phyloP scores from a whole-genome alignment of 2,329 filamentous ascomycete genomes.

The Emericellopsis atlantica region DNA sequence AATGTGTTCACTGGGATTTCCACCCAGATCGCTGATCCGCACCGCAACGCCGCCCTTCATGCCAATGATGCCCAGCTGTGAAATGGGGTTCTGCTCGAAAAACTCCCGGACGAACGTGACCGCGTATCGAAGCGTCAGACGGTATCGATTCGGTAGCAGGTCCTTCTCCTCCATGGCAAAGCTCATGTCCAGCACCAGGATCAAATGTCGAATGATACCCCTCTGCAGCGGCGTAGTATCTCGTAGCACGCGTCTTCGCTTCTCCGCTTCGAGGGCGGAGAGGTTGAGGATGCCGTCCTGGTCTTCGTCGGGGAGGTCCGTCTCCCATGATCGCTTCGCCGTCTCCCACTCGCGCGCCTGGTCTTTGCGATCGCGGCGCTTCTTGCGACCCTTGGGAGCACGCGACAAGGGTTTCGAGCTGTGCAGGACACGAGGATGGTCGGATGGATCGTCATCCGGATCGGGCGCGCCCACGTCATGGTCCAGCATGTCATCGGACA shows the following conservation, averaged over 20 bases:
- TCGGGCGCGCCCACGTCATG: slow-evolving; percentile 28
- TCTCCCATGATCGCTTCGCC: slow-evolving; percentile 58
- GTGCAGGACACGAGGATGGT: slow-evolving; percentile 3
- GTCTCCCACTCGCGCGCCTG: slow-evolving; percentile 47
- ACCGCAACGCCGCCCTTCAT: slow-evolving; percentile 89
- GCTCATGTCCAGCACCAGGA: slow-evolving; percentile 84
- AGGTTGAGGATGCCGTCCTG: slow-evolving; percentile 70
- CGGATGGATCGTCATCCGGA: slow-evolving; percentile 6
- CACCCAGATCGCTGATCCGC: slow-evolving; percentile 76
- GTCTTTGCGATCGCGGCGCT: slow-evolving; percentile 24
- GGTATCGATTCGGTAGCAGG: slow-evolving; percentile 74
- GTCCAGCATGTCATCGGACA: slow-evolving; percentile 51
- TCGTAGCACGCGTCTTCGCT: slow-evolving; percentile 67
- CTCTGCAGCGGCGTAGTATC: slow-evolving; percentile 93
- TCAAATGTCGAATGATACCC: slow-evolving; percentile 92
- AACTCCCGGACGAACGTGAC: slow-evolving; percentile 85
- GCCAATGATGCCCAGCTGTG: slow-evolving; percentile 81
- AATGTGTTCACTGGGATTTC: slow-evolving; percentile 83
- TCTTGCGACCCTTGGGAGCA: slow-evolving; percentile 15
- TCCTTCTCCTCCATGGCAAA: slow-evolving; percentile 94
- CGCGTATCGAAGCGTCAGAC: slow-evolving; percentile 70
- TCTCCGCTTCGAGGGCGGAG: slow-evolving; percentile 69
- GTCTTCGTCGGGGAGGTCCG: slow-evolving; percentile 54
- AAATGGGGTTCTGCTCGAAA: slow-evolving; percentile 98
- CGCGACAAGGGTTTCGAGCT: not conserved